phyloP scores from a whole-genome alignment of 2,329 filamentous ascomycete genomes.

The Penicillium olsonii region DNA sequence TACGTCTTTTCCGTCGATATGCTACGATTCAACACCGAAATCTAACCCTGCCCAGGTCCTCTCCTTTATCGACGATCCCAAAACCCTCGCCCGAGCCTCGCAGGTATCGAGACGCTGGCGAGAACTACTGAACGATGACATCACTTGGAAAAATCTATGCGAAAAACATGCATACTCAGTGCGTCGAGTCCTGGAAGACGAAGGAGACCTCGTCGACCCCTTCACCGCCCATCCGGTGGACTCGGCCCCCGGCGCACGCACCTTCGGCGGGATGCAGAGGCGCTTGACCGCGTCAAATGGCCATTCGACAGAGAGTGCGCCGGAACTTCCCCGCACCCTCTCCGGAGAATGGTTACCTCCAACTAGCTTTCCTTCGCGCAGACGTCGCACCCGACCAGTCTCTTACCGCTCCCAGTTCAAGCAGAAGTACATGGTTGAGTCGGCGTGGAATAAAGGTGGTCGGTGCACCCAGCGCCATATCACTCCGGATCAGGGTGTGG shows the following conservation, averaged over 20 bases:
- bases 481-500: slow-evolving; percentile 93
- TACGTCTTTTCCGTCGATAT: slow-evolving; percentile 48
- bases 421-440: slow-evolving; percentile 94
- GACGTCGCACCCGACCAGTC: slow-evolving; percentile 64
- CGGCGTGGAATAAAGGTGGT: slow-evolving; percentile 93
- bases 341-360: slow-evolving; percentile 36
- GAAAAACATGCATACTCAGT: slow-evolving; percentile 97
- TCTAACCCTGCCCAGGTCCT: slow-evolving; percentile 63
- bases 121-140: slow-evolving; percentile 90
- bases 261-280: slow-evolving; percentile 25
- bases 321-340: slow-evolving; percentile 46
- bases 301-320: slow-evolving; percentile 48
- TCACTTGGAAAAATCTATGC: slow-evolving; percentile 97
- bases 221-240: slow-evolving; percentile 32
- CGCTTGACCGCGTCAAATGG: slow-evolving; percentile 28
- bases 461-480: slow-evolving; percentile 81
- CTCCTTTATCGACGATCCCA: slow-evolving; percentile 95
- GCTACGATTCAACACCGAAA: slow-evolving; percentile 13
- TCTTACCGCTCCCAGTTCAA: slow-evolving; percentile 98
- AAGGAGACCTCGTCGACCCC: slow-evolving; percentile 38
- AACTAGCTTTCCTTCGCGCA: slow-evolving; percentile 35
- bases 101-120: slow-evolving; percentile 96
- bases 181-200: slow-evolving; percentile 55
- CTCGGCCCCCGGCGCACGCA: slow-evolving; percentile 20
- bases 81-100: slow-evolving; percentile 86